phyloP scores from a whole-genome alignment of 2,329 filamentous ascomycete genomes.

The Sporothrix luriei region DNA sequence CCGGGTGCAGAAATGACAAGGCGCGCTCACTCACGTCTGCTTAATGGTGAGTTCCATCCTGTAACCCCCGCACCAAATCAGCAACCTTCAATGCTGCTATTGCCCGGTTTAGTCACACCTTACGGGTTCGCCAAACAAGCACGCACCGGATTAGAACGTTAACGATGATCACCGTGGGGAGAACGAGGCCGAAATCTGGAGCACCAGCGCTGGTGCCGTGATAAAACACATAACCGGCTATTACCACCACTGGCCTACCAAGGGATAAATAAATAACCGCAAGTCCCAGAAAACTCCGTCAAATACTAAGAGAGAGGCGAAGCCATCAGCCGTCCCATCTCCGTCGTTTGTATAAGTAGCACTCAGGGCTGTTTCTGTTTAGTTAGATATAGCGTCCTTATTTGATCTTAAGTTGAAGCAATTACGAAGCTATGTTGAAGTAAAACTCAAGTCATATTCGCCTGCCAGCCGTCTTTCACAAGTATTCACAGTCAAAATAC shows the following conservation, averaged over 20 bases:
- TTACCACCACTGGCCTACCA: background rate
- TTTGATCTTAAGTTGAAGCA: background rate
- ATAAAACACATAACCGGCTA: background rate
- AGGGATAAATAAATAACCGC: constrained; percentile 9
- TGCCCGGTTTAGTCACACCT: background rate
- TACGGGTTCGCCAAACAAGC: too few relatives aligned
- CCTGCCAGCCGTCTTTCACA: background rate
- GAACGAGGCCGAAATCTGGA: background rate
- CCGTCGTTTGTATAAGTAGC: background rate
- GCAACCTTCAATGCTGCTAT: too few relatives aligned
- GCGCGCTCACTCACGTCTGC: too few relatives aligned
- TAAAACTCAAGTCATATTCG: background rate
- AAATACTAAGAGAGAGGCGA: background rate
- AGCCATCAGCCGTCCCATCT: background rate
- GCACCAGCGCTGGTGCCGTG: constrained; percentile 3
- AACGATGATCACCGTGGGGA: background rate
- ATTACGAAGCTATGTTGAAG: background rate
- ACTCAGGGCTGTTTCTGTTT: background rate
- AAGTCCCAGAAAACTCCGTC: background rate
- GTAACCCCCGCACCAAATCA: too few relatives aligned
- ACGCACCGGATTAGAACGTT: background rate
- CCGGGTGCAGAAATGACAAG: too few relatives aligned
- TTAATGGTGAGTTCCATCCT: too few relatives aligned
- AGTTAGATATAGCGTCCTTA: background rate
- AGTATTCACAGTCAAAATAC: background rate